Conservation (phyloP, 257 asterid genomes). For the Capsicum baccatum region DNA sequence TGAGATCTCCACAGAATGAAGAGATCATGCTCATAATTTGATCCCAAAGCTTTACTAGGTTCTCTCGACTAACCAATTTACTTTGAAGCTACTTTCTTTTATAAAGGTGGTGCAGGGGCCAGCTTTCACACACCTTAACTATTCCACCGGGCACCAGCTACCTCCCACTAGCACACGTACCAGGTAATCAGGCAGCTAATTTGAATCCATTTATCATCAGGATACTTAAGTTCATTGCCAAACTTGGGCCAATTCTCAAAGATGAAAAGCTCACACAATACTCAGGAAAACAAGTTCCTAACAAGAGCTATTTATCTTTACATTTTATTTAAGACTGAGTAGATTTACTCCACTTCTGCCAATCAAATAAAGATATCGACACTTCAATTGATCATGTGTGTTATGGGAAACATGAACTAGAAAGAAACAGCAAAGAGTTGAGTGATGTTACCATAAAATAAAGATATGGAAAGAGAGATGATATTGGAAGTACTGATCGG, state of each 20-base stretch:
- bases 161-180: too few species aligned
- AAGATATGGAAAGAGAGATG: conserved; percentile 76
- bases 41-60: neutral
- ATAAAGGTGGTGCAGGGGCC: too few species aligned
- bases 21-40: too few species aligned
- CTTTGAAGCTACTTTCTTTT: too few species aligned
- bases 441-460: conserved; percentile 67
- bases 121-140: too few species aligned
- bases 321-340: neutral
- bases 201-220: neutral
- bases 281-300: neutral
- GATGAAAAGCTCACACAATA: neutral
- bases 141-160: too few species aligned
- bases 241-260: neutral
- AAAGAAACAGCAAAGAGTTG: neutral
- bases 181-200: neutral
- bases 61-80: neutral
- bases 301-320: neutral
- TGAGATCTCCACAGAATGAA: too few species aligned
- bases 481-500: conserved; percentile 67
- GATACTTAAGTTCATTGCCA: neutral
- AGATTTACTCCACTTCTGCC: neutral
- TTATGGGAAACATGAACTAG: neutral
- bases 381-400: neutral
- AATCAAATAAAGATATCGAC: neutral